Conservation (phyloP, 2,329 filamentous ascomycete species). For the Penicillium sp. region DNA sequence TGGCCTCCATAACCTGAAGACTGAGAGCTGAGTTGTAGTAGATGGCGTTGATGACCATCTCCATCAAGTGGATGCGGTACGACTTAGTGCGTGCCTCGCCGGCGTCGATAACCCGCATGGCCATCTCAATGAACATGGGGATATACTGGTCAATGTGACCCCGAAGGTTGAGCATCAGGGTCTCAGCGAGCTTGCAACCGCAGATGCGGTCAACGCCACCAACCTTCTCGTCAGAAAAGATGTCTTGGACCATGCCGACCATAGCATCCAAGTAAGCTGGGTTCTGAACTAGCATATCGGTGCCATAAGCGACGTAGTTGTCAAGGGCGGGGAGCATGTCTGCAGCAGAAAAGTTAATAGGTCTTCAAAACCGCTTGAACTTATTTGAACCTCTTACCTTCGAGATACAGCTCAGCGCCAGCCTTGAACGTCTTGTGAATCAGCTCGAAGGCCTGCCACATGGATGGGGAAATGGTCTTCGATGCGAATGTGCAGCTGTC, state of each 20-base stretch:
- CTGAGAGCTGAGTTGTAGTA: constrained; percentile 92
- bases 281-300: constrained; percentile 74
- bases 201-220: constrained; percentile 93
- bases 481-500: constrained; percentile 98
- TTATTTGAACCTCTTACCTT: constrained; percentile 41
- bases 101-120: constrained; percentile 73
- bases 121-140: constrained; percentile 81
- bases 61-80: constrained; percentile 94
- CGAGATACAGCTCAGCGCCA: constrained; percentile 92
- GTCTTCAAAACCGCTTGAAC: not conserved
- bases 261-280: constrained; percentile 83
- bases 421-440: constrained; percentile 97
- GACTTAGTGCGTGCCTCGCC: constrained; percentile 84
- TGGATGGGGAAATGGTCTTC: constrained; percentile 89
- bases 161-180: constrained; percentile 92
- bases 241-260: constrained; percentile 90
- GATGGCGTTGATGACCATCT: constrained; percentile 97
- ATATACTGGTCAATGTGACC: constrained; percentile 86
- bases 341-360: constrained; percentile 12
- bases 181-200: constrained; percentile 94
- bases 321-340: constrained; percentile 98
- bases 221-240: constrained; percentile 89
- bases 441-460: constrained; percentile 98
- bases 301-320: constrained; percentile 95
- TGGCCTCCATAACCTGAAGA: constrained; percentile 81